Evolutionary conservation across 2,329 filamentous ascomycete species (phyloP).

Genomic region (Aaosphaeria arxii): DNA sequence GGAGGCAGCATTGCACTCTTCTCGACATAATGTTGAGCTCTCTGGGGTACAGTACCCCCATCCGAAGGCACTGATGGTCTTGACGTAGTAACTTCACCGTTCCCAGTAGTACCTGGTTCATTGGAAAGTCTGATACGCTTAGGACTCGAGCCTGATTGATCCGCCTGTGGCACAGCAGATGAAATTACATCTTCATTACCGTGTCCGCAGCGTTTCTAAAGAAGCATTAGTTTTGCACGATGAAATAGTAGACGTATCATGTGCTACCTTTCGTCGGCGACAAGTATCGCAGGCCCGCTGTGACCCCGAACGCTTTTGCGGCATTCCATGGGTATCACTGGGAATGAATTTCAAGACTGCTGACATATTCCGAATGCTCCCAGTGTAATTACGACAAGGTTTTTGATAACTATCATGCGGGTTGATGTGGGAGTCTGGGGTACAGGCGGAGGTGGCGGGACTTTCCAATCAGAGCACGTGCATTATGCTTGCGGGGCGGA

Average conservation of each 20-base stretch:
- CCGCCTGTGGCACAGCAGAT: not conserved
- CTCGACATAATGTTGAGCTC: not conserved
- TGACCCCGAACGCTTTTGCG: not conserved
- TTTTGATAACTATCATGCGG: too few relatives aligned
- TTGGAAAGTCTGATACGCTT: not conserved
- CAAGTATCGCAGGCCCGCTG: not conserved
- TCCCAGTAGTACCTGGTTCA: not conserved
- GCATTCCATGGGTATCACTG: not conserved
- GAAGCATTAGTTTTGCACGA: not conserved
- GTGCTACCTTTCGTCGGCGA: not conserved
- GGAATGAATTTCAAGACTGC: not conserved
- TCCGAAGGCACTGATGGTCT: not conserved
- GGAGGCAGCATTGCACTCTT: not conserved
- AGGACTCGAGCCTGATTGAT: not conserved
- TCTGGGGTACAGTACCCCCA: not conserved
- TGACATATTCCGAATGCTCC: too few relatives aligned
- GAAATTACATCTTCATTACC: not conserved
- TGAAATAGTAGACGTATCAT: not conserved
- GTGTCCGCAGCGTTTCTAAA: not conserved
- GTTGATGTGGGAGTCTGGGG: too few relatives aligned
- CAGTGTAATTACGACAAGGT: too few relatives aligned
- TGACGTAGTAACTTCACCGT: not conserved
- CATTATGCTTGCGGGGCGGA: too few relatives aligned
- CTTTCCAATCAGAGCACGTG: too few relatives aligned
- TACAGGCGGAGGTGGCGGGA: too few relatives aligned